These are phyloP conservation scores for Beauveria sp. DNA, from an alignment of 2,329 filamentous ascomycete species.

Conservation along the genomic window DNA sequence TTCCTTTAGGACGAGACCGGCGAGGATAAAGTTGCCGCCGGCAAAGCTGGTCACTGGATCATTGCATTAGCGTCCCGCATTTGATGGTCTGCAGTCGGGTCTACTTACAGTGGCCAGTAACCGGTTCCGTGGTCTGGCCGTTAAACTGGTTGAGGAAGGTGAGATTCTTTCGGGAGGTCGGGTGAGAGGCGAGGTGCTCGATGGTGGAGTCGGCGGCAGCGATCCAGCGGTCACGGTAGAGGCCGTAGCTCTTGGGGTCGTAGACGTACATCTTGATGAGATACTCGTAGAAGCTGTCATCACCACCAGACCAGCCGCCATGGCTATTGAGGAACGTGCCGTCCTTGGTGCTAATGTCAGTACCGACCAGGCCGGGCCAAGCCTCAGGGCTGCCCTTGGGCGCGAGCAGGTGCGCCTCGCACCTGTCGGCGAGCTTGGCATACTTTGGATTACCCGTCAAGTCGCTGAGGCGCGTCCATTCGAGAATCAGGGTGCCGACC, in stretches of 20 bases:
- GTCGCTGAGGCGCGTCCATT: slow-evolving; percentile 73
- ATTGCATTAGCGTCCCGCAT: slow-evolving; percentile 40
- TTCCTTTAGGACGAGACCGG: slow-evolving; percentile 59
- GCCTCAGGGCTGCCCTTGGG: slow-evolving; percentile 51
- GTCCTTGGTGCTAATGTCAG: slow-evolving; percentile 51
- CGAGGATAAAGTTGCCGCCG: slow-evolving; percentile 79
- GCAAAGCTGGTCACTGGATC: slow-evolving; percentile 75
- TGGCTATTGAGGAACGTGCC: slow-evolving; percentile 57
- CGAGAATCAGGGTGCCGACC: slow-evolving; percentile 68
- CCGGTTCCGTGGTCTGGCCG: slow-evolving; percentile 34
- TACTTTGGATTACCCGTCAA: slow-evolving; percentile 60
- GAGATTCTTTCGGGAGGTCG: slow-evolving; percentile 56
- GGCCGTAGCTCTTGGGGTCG: slow-evolving; percentile 53
- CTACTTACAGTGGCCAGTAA: slow-evolving; percentile 43
- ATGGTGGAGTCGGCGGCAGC: slow-evolving; percentile 70
- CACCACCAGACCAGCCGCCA: slow-evolving; percentile 69
- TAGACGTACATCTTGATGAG: slow-evolving; percentile 89
- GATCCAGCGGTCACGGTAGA: slow-evolving; percentile 69
- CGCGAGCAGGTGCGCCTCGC: slow-evolving; percentile 58
- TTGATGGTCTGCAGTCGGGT: slow-evolving; percentile 37
- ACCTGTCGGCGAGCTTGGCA: slow-evolving; percentile 54
- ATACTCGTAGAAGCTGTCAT: slow-evolving; percentile 67
- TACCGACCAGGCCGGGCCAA: slow-evolving; percentile 69
- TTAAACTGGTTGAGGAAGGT: slow-evolving; percentile 61
- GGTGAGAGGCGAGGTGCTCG: slow-evolving; percentile 60